A percentile compares a stretch with the other conserved stretches of the same genome.
phyloP scores from a whole-genome alignment of 169 alveolate genomes.

The Cystoisospora suis region DNA sequence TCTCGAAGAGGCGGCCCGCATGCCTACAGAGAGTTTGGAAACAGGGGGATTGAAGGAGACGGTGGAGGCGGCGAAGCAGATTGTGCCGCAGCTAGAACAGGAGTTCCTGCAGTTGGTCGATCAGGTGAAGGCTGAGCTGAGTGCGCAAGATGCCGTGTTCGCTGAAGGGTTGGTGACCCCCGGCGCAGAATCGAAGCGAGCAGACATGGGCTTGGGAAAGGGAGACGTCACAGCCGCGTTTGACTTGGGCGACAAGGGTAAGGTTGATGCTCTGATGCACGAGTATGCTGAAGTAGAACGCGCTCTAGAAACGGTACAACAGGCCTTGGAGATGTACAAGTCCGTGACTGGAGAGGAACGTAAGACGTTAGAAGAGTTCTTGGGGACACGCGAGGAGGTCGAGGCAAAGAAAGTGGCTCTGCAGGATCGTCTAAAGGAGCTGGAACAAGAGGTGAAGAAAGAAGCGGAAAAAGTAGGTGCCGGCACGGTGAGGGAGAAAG shows the following conservation, averaged over 20 bases:
- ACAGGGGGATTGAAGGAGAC: background rate
- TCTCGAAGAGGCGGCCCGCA: background rate
- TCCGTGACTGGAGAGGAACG: constrained; percentile 6
- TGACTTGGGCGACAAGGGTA: no score
- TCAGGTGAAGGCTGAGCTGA: background rate
- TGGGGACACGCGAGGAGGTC: background rate
- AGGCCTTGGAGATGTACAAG: background rate
- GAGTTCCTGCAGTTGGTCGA: constrained; percentile 22
- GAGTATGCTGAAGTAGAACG: background rate
- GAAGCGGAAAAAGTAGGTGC: constrained; percentile 4
- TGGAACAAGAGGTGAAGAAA: background rate
- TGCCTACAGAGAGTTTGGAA: constrained; percentile 22
- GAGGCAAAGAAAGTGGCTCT: background rate
- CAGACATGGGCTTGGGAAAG: background rate
- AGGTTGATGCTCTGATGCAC: background rate
- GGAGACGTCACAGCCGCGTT: background rate
- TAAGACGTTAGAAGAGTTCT: background rate
- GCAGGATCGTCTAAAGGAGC: background rate
- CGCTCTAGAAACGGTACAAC: background rate
- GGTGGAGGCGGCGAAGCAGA: background rate
- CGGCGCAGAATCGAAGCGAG: background rate
- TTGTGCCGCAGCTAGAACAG: background rate
- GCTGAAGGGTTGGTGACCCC: background rate
- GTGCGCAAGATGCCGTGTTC: constrained; percentile 23
- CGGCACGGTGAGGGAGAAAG: background rate